Base-by-base conservation (phyloP, 2,329 filamentous ascomycete species). In the Zymoseptoria tritici region DNA sequence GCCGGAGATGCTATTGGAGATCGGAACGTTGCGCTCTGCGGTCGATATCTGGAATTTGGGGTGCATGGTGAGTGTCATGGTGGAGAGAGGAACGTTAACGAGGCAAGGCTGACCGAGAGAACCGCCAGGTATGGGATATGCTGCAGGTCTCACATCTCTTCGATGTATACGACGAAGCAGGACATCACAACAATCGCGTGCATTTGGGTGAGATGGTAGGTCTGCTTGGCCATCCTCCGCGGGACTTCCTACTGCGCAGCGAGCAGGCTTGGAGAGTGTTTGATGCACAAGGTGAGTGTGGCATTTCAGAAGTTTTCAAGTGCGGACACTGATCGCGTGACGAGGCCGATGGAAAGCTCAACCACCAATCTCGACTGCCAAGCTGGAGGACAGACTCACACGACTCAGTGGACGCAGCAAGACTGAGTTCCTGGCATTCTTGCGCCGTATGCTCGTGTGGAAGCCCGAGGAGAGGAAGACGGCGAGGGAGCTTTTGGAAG, bases 391-490 rank as follows among this genome's bases (percentile, higher is more conserved):
- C 13, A 36, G 31, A 36, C 31, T 36, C 8, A 36, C 31, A 9
- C 31, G 13, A 1, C 31, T 36, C 9, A 36, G 9, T 4, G 31
- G 31, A 36, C 3, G 16, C 13, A 42, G 36, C 42, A 75, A 75
- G 63, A 68, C 65, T 19, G 20, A 57, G 8, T 77, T 76, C 61
- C 50, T 77, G 5, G 49, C 31, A 16, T 76, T 78, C 56, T 67
- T 75, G 29, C 62, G 64, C 55, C 67, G 64, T 3, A 77, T 77
- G 73, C 62, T 78, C 13, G 66, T 67, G 55, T 78, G 75, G 75
- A 53, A 71, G 20, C 74, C 74, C 16, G 74, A 77, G 62, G 71
- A 76, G 36, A 68, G 74, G 50, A 69, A 63, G 55, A 72, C 71
- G 2, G 73, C 76, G 11, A 70, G 63, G 58, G 65, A 77, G 62